Evolutionary conservation across 2,329 filamentous ascomycete species (phyloP).

Genomic region (Mycosphaerella arachidis): DNA sequence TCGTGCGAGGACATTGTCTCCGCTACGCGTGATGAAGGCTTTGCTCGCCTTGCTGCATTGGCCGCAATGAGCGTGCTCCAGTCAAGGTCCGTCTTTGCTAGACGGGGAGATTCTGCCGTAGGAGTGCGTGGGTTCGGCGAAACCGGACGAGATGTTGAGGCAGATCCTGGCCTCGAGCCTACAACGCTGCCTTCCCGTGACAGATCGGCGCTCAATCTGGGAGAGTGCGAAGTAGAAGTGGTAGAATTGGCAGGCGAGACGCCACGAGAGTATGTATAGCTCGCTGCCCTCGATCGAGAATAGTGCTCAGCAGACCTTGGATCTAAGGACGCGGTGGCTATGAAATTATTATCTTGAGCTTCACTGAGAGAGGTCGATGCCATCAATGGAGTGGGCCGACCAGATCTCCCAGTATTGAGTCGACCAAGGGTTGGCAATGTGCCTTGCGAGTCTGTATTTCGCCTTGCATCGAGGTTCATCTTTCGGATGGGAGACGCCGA

Average conservation of each 20-base stretch:
- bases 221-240: constrained; percentile 16
- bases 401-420: constrained; percentile 23
- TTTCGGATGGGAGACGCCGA: constrained; percentile 20
- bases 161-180: constrained; percentile 21
- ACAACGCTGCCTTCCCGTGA: constrained; percentile 15
- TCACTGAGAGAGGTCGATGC: constrained; percentile 23
- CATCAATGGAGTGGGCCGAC: constrained; percentile 26
- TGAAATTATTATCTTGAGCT: constrained; percentile 13
- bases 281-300: constrained; percentile 22
- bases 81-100: constrained; percentile 31
- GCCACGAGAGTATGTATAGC: constrained; percentile 23
- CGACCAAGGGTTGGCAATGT: constrained; percentile 20
- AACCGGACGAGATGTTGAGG: constrained; percentile 22
- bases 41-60: constrained; percentile 23
- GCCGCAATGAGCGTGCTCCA: constrained; percentile 29
- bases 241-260: constrained; percentile 25
- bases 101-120: constrained; percentile 20
- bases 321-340: constrained; percentile 9
- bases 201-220: constrained; percentile 21
- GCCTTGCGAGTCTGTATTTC: constrained; percentile 28
- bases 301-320: constrained; percentile 12
- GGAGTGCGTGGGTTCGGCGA: constrained; percentile 26
- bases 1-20: constrained; percentile 6
- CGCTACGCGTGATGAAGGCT: constrained; percentile 27
- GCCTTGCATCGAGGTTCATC: constrained; percentile 24